These are phyloP conservation scores for Neopestalotiopsis rosae DNA, from an alignment of 2,329 filamentous ascomycete species.

Conservation along the genomic window DNA sequence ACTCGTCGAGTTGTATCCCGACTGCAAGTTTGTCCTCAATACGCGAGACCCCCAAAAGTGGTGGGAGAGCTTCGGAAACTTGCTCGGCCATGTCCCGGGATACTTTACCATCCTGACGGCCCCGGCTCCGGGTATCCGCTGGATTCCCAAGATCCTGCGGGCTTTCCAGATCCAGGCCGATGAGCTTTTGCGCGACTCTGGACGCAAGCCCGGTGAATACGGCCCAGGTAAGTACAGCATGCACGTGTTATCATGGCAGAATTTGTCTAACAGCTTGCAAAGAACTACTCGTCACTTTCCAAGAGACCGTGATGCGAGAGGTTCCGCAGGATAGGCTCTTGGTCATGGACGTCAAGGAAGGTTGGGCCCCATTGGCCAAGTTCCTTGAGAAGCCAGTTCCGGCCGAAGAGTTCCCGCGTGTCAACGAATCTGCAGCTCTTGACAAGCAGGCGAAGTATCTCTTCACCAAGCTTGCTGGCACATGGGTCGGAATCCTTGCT, in stretches of 20 bases:
- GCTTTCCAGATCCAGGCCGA: not conserved
- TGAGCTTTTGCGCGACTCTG: not conserved
- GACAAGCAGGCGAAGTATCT: slow-evolving; percentile 19
- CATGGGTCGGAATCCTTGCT: slow-evolving; percentile 17
- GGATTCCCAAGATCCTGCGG: not conserved
- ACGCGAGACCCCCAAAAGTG: slow-evolving; percentile 42
- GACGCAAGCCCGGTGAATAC: not conserved
- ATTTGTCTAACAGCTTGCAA: not conserved
- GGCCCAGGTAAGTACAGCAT: not conserved
- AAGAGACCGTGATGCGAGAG: slow-evolving; percentile 22
- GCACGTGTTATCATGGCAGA: not conserved
- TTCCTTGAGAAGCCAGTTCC: slow-evolving; percentile 36
- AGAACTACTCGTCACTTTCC: slow-evolving; percentile 9
- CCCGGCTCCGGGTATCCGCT: not conserved
- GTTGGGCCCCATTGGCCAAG: slow-evolving; percentile 40
- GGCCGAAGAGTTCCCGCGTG: slow-evolving; percentile 33
- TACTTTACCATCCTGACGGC: slow-evolving; percentile 14
- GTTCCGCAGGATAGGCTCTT: slow-evolving; percentile 30
- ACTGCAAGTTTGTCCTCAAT: slow-evolving; percentile 52
- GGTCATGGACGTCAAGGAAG: slow-evolving; percentile 32
- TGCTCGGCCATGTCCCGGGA: not conserved
- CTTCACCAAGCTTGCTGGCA: slow-evolving; percentile 3
- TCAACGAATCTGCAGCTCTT: slow-evolving; percentile 31
- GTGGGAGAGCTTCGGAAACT: slow-evolving; percentile 35
- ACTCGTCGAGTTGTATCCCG: slow-evolving; percentile 52